Evolutionary conservation across 345 rosid genomes (phyloP), one percentile per base, ranked within the genome.

Genomic region (Euphorbia tirucalli): DNA sequence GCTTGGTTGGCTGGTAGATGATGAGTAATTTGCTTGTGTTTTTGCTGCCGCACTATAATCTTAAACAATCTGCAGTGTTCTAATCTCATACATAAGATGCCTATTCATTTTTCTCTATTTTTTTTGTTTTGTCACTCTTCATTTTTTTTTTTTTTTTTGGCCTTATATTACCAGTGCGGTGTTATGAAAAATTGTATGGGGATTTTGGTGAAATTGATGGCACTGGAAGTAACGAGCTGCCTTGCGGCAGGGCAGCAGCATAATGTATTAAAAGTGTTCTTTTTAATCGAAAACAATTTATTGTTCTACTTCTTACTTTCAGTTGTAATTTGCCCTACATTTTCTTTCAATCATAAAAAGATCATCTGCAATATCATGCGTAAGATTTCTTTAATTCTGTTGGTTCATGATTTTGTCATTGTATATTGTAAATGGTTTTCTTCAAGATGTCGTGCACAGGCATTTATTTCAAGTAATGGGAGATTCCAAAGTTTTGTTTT

Each of bases 11-110:
- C 30, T 24, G 37, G 66, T 32, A 24, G 65, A 41, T 52, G 58
- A 70, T 69, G 73, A 81, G 71, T 79, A 83, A 80, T 69, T 79
- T n/a, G 50, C 27, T 18, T 68, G 71, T 49, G 24, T 43, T 58
- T n/a, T 61, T 61, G 73, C 80, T 55, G 68, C 75, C 58, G 59
- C 73, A 24, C 11, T 70, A 46, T 59, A 52, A 61, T 49, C 64
- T 56, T 24, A 27, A 31, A 48, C 69, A n/a, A 31, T 56, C 62
- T 55, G 54, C 60, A 22, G 31, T 70, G 68, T 69, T 68, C 74
- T 54, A 56, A 71, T 68, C 63, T 77, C 82, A 72, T 75, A 65
- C 75, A 24, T 18, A 50, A 60, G 59, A 48, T 71, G 69, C 59
- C 59, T 32, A 72, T 75, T 78, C 71, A 74, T 61, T 72, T 21